Base-by-base conservation (phyloP, 495 filamentous ascomycete species). In the Bryoglossum gracile region DNA sequence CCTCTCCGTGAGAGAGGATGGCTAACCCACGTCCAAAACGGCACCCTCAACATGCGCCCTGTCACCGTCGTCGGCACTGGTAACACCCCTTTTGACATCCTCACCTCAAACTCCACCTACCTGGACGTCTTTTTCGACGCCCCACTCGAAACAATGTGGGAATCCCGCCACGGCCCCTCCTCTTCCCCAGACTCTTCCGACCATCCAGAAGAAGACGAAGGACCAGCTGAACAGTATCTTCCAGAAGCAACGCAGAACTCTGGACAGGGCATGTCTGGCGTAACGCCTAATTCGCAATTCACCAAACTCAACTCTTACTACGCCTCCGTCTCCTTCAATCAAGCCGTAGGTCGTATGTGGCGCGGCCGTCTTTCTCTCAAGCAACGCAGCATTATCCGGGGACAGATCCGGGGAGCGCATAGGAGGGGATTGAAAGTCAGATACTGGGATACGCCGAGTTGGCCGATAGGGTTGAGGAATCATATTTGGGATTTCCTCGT, bases 21-120 rank as follows among this genome's bases (percentile, higher is more conserved):
- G 63, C 66, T 88, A 4, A 78, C 73, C 4, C 76, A 70, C 33
- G 65, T 79, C 25, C 68, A 80, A 37, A 67, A 81, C 41, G 71
- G 69, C 4, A 68, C 66, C 24, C 53, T 77, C 16, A 59, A 65
- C 16, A 54, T 71, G 8, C 69, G 83, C 2, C 78, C 82, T 4
- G 61, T 95, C 14, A 94, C 87, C 3, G 75, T 94, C 3, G 83
- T 94, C 6, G 86, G 78, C 0, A 90, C 88, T 0, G 89, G 89
- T 13, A 81, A 83, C 50, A 81, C 86, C 0, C 84, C 87, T 0
- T 83, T 91, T 48, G 73, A 85, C 37, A 38, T 68, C 25, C 57
- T 83, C 3, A 48, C 69, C 1, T 53, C 59, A 1, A 78, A 78
- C 43, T 41, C 66, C 18, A 70, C 66, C 4, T 72, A 76, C 48